Evolutionary conservation across 352 stramenopile species (phyloP).

Genomic region (Phytophthora pseudosyringae): DNA sequence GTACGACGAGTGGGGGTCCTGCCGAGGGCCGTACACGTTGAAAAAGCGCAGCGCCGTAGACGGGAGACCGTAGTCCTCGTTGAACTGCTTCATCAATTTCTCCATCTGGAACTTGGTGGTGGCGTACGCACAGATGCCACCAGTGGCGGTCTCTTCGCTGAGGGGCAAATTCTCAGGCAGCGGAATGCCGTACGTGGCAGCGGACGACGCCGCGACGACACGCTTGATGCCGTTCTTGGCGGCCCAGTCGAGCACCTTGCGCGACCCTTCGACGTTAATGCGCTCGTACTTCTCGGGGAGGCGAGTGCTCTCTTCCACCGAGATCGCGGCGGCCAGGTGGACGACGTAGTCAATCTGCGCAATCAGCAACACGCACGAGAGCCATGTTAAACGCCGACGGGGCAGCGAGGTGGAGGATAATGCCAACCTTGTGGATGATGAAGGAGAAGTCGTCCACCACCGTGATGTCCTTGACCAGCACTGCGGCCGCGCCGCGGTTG

Average conservation of each 20-base stretch:
- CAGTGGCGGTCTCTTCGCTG: slow-evolving; percentile 73
- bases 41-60: slow-evolving; percentile 87
- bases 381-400: neutral
- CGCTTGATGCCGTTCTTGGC: slow-evolving; percentile 77
- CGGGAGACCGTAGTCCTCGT: slow-evolving; percentile 68
- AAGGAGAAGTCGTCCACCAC: slow-evolving; percentile 79
- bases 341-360: slow-evolving; percentile 81
- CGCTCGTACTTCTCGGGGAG: slow-evolving; percentile 88
- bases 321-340: slow-evolving; percentile 84
- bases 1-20: slow-evolving; percentile 86
- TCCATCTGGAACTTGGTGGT: slow-evolving; percentile 90
- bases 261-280: slow-evolving; percentile 85
- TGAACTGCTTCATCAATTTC: slow-evolving; percentile 76
- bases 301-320: slow-evolving; percentile 85
- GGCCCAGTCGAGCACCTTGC: slow-evolving; percentile 84
- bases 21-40: slow-evolving; percentile 84
- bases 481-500: slow-evolving; percentile 69
- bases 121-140: slow-evolving; percentile 83
- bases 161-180: slow-evolving; percentile 72
- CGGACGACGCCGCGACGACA: slow-evolving; percentile 81
- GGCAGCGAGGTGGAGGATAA: neutral
- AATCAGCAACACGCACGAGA: slow-evolving; percentile 8
- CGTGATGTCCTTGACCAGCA: slow-evolving; percentile 88
- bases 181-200: slow-evolving; percentile 76
- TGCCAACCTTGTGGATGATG: slow-evolving; percentile 76